Evolutionary conservation across 2,329 filamentous ascomycete species (phyloP), one percentile per base, ranked within the genome.

Genomic region (Allantophomopsis cytisporea): DNA sequence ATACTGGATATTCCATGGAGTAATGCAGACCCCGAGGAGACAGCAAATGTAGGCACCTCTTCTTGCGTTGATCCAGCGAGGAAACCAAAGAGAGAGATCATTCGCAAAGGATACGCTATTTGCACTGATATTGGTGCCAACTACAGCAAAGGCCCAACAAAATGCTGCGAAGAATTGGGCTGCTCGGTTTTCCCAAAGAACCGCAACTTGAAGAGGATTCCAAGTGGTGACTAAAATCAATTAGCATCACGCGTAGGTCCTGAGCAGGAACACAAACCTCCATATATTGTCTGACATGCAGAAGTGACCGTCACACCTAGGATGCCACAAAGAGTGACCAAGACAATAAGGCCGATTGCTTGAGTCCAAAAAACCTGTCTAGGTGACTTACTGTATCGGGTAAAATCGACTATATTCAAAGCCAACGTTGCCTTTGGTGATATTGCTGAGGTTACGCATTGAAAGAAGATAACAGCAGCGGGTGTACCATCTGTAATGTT

Each of bases 1-100:
- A 31, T 54, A 61, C 13, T 78, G 60, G 41, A 80, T 78, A 55
- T 75, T 75, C 75, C 73, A 78, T 2, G 72, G 73, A 2, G 73
- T 69, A 7, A 63, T 61, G 69, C 71, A 76, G 21, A 64, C 66
- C 0, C 50, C 55, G 18, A 71, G 53, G 4, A 74, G 33, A 2
- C 67, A 66, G 12, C 66, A 65, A 21, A 73, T 53, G 32, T 73
- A 52, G 42, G 66, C 66, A 10, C 70, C 70, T 16, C 71, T 63
- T 5, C 58, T 60, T 48, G 74, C 69, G 44, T 73, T 70, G 46
- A 74, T 51, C 48, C 61, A 70, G 16, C 56, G 55, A 1, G 69
- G 68, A 35, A 64, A 58, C 2, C 73, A 59, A 3, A 66, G 63
- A 4, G 66, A 67, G 39, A 73, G 59, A 51, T 73, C 68, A 45